Evolutionary conservation across 352 stramenopile species (phyloP).

Genomic region (Globisporangium spinosum): DNA sequence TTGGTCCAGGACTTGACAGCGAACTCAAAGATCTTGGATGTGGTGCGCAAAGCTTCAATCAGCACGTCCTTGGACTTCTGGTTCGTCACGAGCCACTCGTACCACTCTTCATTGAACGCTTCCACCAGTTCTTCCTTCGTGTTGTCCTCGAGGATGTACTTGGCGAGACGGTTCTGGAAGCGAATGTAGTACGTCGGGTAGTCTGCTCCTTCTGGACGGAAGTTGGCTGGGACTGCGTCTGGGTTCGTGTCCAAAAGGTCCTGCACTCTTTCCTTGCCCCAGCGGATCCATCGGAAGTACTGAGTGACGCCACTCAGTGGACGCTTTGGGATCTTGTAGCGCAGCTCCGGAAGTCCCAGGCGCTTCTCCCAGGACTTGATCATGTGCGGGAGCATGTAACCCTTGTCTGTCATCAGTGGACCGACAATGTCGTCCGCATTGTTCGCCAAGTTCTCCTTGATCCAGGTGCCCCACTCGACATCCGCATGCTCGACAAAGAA

Average conservation of each 20-base stretch:
- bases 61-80: constrained; percentile 46
- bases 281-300: constrained; percentile 72
- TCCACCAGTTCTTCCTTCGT: constrained; percentile 33
- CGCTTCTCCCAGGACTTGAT: constrained; percentile 66
- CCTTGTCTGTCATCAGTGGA: constrained; percentile 42
- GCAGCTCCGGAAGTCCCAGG: constrained; percentile 27
- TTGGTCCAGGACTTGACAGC: constrained; percentile 47
- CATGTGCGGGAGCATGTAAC: constrained; percentile 66
- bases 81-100: constrained; percentile 50
- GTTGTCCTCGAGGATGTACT: constrained; percentile 50
- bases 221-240: constrained; percentile 26
- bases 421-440: constrained; percentile 43
- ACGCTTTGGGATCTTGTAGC: constrained; percentile 52
- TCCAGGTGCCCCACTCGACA: constrained; percentile 46
- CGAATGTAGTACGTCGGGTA: constrained; percentile 58
- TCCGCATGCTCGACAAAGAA: constrained; percentile 60
- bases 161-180: constrained; percentile 53
- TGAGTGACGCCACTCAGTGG: constrained; percentile 48
- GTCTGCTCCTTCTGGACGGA: constrained; percentile 35
- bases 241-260: constrained; percentile 38
- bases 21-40: constrained; percentile 38
- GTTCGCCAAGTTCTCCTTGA: constrained; percentile 39
- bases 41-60: constrained; percentile 37
- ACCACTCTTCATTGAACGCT: constrained; percentile 37
- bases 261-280: constrained; percentile 59